Base-by-base conservation (phyloP, 2,329 filamentous ascomycete species). In the Fusarium aywerte region DNA sequence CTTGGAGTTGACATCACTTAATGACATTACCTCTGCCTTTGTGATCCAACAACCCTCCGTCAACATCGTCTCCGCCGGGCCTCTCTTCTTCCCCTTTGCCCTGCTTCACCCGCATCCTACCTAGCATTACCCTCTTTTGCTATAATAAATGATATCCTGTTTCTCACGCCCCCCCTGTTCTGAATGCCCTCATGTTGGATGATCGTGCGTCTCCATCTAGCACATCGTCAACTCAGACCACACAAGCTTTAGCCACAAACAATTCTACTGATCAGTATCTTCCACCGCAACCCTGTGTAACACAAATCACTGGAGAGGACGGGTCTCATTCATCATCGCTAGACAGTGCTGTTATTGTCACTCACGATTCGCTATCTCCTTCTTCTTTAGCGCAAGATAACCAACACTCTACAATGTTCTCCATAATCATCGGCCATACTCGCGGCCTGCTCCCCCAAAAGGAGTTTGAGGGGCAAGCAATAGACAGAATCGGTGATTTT, bases 401-500 rank as follows among this genome's bases (percentile, higher is more conserved):
- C 6, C 48, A 36, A 44, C n/a, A 48, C 8, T 33, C 43, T 49
- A 23, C 21, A 18, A 74, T 75, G 72, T 70, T 73, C 60, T 62
- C 68, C 23, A 51, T 58, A 10, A 62, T 73, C 31, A 72, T 73
- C 58, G 60, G 53, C 25, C 65, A 75, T 33, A 66, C 65, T n/a
- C 49, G 67, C 38, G 69, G 65, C 52, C 62, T 65, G 27, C 59
- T 68, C 47, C 64, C 67, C 43, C 39, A 56, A 16, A 58, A 49
- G 29, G 52, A 71, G 25, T 51, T 55, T 7, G 48, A 71, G 23
- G 58, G 60, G 27, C 55, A 63, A 38, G 47, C 49, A 6, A 56
- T 69, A 31, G 68, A 71, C 58, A 69, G 69, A 13, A 32, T 48
- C 32, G 70, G 69, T n/a, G 72, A 73, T 45, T 77, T 80, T 48